Evolutionary conservation across 2,329 filamentous ascomycete species (phyloP).

Genomic region (Diaporthe batatas): DNA sequence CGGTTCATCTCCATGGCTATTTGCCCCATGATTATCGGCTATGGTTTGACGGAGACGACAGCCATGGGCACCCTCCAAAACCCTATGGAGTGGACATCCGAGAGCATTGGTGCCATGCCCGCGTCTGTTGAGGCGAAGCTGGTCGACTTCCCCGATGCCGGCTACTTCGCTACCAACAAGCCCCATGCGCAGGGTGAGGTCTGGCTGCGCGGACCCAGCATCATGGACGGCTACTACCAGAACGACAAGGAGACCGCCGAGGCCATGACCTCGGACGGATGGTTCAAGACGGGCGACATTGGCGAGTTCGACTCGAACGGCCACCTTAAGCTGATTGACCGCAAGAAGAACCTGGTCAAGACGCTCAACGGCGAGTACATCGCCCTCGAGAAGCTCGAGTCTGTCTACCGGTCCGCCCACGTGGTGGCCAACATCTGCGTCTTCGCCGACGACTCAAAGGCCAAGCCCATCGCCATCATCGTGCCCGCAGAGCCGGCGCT

Average conservation of each 20-base stretch:
- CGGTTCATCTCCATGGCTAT: conserved; percentile 90
- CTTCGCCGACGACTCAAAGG: conserved; percentile 64
- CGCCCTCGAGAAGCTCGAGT: conserved; percentile 79
- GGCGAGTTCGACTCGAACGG: conserved; percentile 81
- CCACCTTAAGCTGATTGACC: conserved; percentile 81
- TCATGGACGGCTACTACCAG: conserved; percentile 81
- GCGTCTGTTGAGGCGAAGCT: conserved; percentile 84
- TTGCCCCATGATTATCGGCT: conserved; percentile 89
- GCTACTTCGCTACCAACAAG: conserved; percentile 81
- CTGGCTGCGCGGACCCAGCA: conserved; percentile 83
- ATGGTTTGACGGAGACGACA: conserved; percentile 87
- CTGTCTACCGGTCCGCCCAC: conserved; percentile 63
- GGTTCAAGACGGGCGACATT: conserved; percentile 92
- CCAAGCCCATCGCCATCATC: conserved; percentile 69
- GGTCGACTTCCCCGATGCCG: conserved; percentile 86
- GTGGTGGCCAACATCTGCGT: conserved; percentile 70
- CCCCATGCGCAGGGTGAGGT: conserved; percentile 87
- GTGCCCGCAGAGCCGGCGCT: conserved; percentile 68
- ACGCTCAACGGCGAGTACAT: conserved; percentile 87
- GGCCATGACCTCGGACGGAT: conserved; percentile 78
- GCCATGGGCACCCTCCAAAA: conserved; percentile 83
- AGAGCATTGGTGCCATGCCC: conserved; percentile 80
- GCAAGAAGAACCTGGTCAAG: conserved; percentile 92
- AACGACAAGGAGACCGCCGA: conserved; percentile 82
- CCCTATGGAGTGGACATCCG: conserved; percentile 82